Evolutionary conservation across 2,329 filamentous ascomycete species (phyloP), one percentile per base, ranked within the genome.

Genomic region (Raffaelea ambrosiae): DNA sequence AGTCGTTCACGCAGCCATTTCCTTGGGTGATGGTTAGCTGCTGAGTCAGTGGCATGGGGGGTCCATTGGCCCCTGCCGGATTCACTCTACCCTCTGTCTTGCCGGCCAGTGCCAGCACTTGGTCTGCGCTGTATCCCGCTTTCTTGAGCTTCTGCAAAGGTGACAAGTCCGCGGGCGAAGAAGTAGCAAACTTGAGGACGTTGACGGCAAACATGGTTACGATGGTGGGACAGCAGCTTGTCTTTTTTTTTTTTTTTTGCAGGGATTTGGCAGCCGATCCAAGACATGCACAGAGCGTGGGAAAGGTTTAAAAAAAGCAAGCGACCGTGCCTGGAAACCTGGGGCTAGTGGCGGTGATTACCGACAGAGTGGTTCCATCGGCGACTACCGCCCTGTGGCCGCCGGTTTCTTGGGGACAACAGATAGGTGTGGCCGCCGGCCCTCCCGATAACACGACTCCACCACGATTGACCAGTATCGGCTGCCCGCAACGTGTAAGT

Each of bases 1-100:
- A 63, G 49, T 63, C 62, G 49, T 64, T 63, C 16, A 62, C 59
- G 49, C 61, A 64, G 40, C 61, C 60, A 49, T 64, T 62, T n/a
- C 60, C 59, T 61, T 21, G 2, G 35, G 8, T 33, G 33, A 48
- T 8, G 39, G 54, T 40, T 57, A 54, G 29, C 23, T n/a, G 13
- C 23, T 11, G 23, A 31, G 40, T 13, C 13, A 33, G 7, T 29
- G 7, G 26, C 7, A 29, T 7, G 13, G 26, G 26, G n/a, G n/a
- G n/a, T n/a, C n/a, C n/a, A n/a, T n/a, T n/a, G n/a, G 26, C 26
- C 26, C 7, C 7, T 29, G 26, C 26, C 26, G 26, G 13, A 11
- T 4, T 31, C 9, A n/a, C 5, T 29, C n/a, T 3, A 50, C 50
- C 61, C 54, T 63, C 61, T 13, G 57, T 59, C 48, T 63, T 64